Percentiles rank a stretch among this genome's conserved stretches.
These are phyloP conservation scores for Oryza coarctata DNA, from an alignment of 176 grass and related monocot genomes.

Conservation along the genomic window DNA sequence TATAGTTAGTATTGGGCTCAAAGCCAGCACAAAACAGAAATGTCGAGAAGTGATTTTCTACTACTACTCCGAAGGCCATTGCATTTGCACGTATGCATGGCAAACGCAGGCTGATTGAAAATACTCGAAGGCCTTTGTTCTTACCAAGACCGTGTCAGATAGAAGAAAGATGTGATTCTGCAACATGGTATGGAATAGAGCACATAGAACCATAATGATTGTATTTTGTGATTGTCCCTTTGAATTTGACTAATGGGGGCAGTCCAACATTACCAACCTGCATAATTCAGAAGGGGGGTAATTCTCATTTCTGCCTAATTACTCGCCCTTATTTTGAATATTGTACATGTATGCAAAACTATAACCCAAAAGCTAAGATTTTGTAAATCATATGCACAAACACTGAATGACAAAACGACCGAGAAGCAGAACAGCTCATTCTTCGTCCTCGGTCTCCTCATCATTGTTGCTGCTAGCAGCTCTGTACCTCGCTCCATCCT, in stretches of 20 bases:
- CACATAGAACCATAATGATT: no score
- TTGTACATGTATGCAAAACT: conserved; percentile 46
- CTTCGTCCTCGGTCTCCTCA: conserved; percentile 84
- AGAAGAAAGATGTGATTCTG: no score
- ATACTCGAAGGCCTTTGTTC: no score
- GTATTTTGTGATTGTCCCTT: background rate
- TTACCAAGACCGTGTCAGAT: no score
- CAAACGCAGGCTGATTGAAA: no score
- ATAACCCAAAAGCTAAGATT: conserved; percentile 14
- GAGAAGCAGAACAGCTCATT: conserved; percentile 41
- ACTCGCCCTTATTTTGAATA: conserved; percentile 24
- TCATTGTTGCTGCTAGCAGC: conserved; percentile 49
- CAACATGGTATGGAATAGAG: no score
- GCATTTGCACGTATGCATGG: no score
- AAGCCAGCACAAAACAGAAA: no score
- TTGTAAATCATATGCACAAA: conserved; percentile 34
- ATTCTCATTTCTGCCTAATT: background rate
- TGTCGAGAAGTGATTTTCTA: no score
- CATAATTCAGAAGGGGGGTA: background rate
- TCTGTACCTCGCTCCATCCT: conserved; percentile 42
- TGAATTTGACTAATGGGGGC: background rate
- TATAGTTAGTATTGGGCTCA: no score
- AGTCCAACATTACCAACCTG: conserved; percentile 37
- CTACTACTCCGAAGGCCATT: no score
- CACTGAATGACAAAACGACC: background rate